phyloP scores from a whole-genome alignment of 345 rosid genomes.

The Litchi chinensis region DNA sequence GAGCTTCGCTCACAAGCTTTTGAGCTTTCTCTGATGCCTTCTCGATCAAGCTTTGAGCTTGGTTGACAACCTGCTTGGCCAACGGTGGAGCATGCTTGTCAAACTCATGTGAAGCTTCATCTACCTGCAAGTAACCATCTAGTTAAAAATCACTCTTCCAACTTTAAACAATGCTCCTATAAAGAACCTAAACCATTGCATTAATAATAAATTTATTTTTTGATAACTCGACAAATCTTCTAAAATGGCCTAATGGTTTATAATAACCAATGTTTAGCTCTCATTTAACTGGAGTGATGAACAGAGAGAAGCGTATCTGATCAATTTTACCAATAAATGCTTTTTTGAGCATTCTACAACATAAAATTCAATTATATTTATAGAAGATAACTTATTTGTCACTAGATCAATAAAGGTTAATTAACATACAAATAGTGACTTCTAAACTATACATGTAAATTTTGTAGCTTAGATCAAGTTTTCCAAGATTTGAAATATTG shows the following conservation, averaged over 20 bases:
- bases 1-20: conserved; percentile 53
- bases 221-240: neutral
- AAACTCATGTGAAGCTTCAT: conserved; percentile 55
- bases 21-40: conserved; percentile 50
- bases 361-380: too few species aligned
- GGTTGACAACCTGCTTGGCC: conserved; percentile 55
- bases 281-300: too few species aligned
- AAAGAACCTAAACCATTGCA: neutral
- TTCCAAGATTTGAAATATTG: neutral
- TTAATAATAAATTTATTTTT: neutral
- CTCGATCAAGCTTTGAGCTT: conserved; percentile 40
- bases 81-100: conserved; percentile 71
- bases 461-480: neutral
- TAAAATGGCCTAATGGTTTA: neutral
- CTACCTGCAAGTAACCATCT: conserved; percentile 51
- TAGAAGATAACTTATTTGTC: too few species aligned
- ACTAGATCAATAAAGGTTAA: too few species aligned
- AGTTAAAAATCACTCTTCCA: neutral
- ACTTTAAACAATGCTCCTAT: too few species aligned
- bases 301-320: neutral
- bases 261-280: neutral
- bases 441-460: too few species aligned
- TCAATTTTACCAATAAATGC: too few species aligned
- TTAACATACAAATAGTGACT: too few species aligned
- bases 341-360: too few species aligned